A percentile compares a stretch with the other conserved stretches of the same genome.
Evolutionary conservation across 169 alveolate genomes (phyloP).

Genomic region (Plasmodium fragile): DNA sequence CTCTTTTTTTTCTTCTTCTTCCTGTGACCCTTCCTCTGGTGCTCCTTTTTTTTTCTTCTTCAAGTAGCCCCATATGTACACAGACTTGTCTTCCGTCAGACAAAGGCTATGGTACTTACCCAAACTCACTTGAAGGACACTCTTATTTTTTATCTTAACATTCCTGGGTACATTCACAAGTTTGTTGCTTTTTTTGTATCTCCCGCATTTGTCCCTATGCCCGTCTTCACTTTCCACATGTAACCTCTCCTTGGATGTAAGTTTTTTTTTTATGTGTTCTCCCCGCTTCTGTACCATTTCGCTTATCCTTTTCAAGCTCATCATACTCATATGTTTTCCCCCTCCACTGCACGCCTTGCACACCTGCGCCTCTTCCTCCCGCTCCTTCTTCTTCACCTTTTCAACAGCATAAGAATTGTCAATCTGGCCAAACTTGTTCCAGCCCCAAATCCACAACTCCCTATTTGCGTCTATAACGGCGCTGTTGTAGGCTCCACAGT

Average conservation of each 20-base stretch:
- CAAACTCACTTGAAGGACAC: constrained; percentile 42
- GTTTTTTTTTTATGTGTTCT: background rate
- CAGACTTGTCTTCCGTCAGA: constrained; percentile 52
- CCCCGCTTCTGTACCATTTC: background rate
- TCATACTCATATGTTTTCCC: background rate
- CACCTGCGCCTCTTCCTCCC: background rate
- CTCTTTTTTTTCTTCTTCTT: background rate
- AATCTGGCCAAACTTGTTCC: constrained; percentile 64
- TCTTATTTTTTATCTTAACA: constrained; percentile 38
- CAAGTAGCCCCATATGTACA: constrained; percentile 72
- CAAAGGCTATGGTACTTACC: constrained; percentile 68
- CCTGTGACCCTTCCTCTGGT: background rate
- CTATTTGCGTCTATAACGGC: constrained; percentile 37
- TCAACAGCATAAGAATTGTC: constrained; percentile 15
- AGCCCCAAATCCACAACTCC: constrained; percentile 64
- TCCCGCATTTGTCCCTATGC: background rate
- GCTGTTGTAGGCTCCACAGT: constrained; percentile 42
- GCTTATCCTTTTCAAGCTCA: background rate
- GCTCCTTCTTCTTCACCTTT: constrained; percentile 2
- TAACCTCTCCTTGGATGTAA: background rate
- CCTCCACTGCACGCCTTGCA: background rate
- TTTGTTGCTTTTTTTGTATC: constrained; percentile 4
- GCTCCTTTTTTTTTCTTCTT: background rate
- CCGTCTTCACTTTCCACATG: background rate
- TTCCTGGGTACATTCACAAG: constrained; percentile 56